phyloP scores from a whole-genome alignment of 495 filamentous ascomycete species.

The Talaromyces proteolyticus region DNA sequence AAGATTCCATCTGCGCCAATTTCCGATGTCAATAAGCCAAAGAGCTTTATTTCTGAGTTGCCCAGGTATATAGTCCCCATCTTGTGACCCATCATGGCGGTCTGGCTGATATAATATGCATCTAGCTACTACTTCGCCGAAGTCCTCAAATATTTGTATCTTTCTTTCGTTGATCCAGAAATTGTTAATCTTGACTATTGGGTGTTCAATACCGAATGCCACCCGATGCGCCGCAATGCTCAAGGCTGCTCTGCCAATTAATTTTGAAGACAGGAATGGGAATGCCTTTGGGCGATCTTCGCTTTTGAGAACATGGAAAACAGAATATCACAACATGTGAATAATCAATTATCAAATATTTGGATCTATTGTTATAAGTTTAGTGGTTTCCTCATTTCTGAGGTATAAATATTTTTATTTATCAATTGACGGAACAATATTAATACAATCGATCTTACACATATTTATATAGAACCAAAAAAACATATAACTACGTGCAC shows the following conservation, averaged over 20 bases:
- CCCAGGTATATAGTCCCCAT: constrained; percentile 63
- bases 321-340: no score
- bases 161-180: constrained; percentile 41
- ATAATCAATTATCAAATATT: no score
- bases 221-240: constrained; percentile 7
- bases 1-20: constrained; percentile 56
- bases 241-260: not conserved
- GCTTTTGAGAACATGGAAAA: no score
- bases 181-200: constrained; percentile 48
- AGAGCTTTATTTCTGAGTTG: constrained; percentile 54
- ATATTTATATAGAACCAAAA: no score
- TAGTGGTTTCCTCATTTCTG: no score
- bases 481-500: no score
- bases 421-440: no score
- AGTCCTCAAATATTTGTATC: constrained; percentile 50
- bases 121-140: constrained; percentile 42
- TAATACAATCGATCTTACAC: no score
- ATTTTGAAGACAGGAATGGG: no score
- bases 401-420: no score
- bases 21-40: constrained; percentile 43
- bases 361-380: no score
- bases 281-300: no score
- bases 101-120: not conserved
- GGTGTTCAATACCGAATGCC: constrained; percentile 46
- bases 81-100: not conserved